These are phyloP conservation scores for Fusarium zealandicum DNA, from an alignment of 2,329 filamentous ascomycete species.

Conservation along the genomic window DNA sequence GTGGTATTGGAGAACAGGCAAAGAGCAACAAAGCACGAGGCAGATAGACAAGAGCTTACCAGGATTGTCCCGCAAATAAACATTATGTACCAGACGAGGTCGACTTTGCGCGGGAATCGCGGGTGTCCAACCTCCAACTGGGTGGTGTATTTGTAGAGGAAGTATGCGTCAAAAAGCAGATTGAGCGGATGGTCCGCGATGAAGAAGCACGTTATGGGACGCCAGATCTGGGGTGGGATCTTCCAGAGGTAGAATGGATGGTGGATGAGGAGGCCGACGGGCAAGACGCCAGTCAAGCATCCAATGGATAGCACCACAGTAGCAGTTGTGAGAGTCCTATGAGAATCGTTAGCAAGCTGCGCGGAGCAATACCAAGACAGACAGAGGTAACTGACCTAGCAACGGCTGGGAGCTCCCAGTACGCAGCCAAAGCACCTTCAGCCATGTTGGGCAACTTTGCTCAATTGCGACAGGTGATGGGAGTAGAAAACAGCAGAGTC, in stretches of 20 bases:
- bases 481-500: constrained; percentile 18
- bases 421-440: constrained; percentile 44
- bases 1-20: constrained; percentile 39
- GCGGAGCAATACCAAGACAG: neutral
- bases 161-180: constrained; percentile 78
- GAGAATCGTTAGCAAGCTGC: constrained; percentile 29
- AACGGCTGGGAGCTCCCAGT: constrained; percentile 52
- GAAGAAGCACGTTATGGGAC: constrained; percentile 52
- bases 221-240: constrained; percentile 56
- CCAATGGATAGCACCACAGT: constrained; percentile 67
- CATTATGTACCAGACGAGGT: constrained; percentile 80
- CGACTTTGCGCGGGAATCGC: constrained; percentile 77
- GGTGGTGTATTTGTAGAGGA: constrained; percentile 77
- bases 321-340: constrained; percentile 70
- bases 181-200: constrained; percentile 50
- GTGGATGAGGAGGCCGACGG: constrained; percentile 60
- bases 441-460: constrained; percentile 47
- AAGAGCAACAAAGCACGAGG: constrained; percentile 31
- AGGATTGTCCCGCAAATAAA: constrained; percentile 76
- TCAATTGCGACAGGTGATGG: constrained; percentile 33
- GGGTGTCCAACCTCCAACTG: constrained; percentile 75
- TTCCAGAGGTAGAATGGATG: constrained; percentile 59
- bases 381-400: constrained; percentile 47
- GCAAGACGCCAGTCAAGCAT: constrained; percentile 63
- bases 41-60: constrained; percentile 66